These are phyloP conservation scores for Cadophora malorum DNA, from an alignment of 2,329 filamentous ascomycete genomes.

Conservation along the genomic window DNA sequence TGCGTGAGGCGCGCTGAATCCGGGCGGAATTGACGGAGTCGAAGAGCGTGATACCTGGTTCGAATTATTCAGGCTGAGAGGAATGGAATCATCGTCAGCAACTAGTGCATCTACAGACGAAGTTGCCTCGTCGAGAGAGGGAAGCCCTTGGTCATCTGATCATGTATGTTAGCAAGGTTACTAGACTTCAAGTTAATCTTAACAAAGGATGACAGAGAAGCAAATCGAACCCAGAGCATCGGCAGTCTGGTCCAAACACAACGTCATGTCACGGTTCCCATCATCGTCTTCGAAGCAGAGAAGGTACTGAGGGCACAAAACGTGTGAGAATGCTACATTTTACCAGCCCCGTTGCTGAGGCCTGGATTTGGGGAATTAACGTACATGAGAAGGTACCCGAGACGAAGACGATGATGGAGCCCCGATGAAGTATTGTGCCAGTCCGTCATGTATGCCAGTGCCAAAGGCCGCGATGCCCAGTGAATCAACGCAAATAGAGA, in stretches of 20 bases:
- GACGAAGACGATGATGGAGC: conserved; percentile 75
- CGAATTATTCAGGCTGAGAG: conserved; percentile 30
- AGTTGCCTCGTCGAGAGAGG: conserved; percentile 65
- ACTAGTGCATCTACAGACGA: conserved; percentile 73
- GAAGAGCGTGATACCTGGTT: conserved; percentile 41
- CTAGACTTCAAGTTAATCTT: not conserved
- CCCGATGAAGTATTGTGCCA: conserved; percentile 50
- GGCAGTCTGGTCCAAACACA: conserved; percentile 33
- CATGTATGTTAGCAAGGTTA: conserved; percentile 36
- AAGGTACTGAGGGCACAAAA: conserved; percentile 49
- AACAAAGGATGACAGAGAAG: conserved; percentile 29
- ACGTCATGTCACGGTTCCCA: conserved; percentile 61
- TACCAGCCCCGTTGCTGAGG: conserved; percentile 51
- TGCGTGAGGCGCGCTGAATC: conserved; percentile 48
- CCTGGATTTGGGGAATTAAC: conserved; percentile 58
- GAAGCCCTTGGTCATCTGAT: conserved; percentile 66
- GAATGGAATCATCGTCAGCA: conserved; percentile 54
- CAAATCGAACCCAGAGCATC: conserved; percentile 50
- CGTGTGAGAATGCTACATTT: conserved; percentile 57
- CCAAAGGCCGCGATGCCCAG: conserved; percentile 26
- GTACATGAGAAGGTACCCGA: conserved; percentile 62
- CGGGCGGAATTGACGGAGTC: conserved; percentile 54
- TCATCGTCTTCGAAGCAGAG: conserved; percentile 63
- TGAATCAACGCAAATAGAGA: conserved; percentile 38
- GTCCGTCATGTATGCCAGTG: conserved; percentile 36